These are phyloP conservation scores for Fusarium mundagurra DNA, from an alignment of 2,329 filamentous ascomycete genomes.

Conservation along the genomic window DNA sequence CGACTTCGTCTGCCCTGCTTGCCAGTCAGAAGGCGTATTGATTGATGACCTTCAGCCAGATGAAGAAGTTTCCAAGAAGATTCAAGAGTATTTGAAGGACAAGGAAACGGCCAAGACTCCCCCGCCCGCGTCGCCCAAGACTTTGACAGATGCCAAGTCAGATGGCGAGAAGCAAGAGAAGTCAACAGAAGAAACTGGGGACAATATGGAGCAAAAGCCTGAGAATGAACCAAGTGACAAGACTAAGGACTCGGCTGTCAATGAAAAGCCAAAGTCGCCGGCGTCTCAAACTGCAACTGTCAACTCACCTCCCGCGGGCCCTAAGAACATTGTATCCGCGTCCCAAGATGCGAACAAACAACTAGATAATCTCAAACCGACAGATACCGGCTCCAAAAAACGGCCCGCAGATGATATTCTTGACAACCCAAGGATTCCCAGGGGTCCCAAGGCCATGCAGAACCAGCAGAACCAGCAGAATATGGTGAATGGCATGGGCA, in stretches of 20 bases:
- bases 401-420: constrained; percentile 79
- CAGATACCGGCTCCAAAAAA: constrained; percentile 71
- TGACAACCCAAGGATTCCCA: constrained; percentile 72
- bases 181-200: constrained; percentile 49
- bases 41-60: constrained; percentile 91
- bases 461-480: constrained; percentile 62
- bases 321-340: constrained; percentile 38
- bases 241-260: constrained; percentile 33
- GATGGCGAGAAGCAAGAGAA: constrained; percentile 37
- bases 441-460: constrained; percentile 73
- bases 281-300: constrained; percentile 32
- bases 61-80: constrained; percentile 79
- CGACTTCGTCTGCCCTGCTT: constrained; percentile 95
- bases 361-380: constrained; percentile 42
- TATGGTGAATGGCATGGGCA: constrained; percentile 59
- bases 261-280: constrained; percentile 51
- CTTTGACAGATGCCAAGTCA: constrained; percentile 31
- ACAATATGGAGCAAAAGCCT: constrained; percentile 52
- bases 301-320: constrained; percentile 45
- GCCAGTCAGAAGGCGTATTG: constrained; percentile 88
- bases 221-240: constrained; percentile 38
- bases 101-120: constrained; percentile 62
- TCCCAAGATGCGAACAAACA: constrained; percentile 52
- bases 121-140: constrained; percentile 47
- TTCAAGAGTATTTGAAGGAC: constrained; percentile 76